Base-by-base conservation (phyloP, 805 yeast genomes). In the Groenewaldozyma salmanticensis region DNA sequence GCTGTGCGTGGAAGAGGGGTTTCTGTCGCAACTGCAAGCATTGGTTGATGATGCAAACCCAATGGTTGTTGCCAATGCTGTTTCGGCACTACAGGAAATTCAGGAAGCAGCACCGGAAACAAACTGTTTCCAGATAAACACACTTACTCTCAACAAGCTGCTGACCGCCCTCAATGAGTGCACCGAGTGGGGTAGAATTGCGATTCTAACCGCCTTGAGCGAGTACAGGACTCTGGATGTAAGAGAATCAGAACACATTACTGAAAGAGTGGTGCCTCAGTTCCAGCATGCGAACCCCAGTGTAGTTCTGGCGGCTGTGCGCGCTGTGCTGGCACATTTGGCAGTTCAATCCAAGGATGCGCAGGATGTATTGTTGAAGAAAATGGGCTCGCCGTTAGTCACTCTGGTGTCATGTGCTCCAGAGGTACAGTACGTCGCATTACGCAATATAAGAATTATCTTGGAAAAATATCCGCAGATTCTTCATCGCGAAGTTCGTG, bases 161-260 rank as follows among this genome's bases (percentile, higher is more conserved):
- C 67, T 92, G 46, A 68, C 78, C 51, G 94, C 96, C 11, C 68
- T 92, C 49, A 90, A 90, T 60, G 99, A 92, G 64, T 90, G 97
- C 64, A 88, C 97, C 0, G 99, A 92, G 65, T 92, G 99, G 99
- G 98, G 98, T 7, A 74, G 98, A 55, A 82, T 92, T 49, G 76
- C 96, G 1, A 83, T 92, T 34, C 68, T 92, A 44, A 75, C 83
- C 1, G 87, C 95, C 1, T 64, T 92, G 48, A 71, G 86, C 4
- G 88, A 81, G 35, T 90, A 80, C 58, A 57, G 66, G 4, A 69
- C 94, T 0, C 53, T 57, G 1, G 74, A 70, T 35, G 58, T 65
- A 2, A 66, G 71, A 13, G 95, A 88, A 57, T 87, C 94, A 2
- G 77, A 73, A 45, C 87, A 84, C 55, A 84, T 90, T 41, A 74